Conservation (phyloP, 1,284 basidiomycete genomes). For the Sphagnurus paluster region DNA sequence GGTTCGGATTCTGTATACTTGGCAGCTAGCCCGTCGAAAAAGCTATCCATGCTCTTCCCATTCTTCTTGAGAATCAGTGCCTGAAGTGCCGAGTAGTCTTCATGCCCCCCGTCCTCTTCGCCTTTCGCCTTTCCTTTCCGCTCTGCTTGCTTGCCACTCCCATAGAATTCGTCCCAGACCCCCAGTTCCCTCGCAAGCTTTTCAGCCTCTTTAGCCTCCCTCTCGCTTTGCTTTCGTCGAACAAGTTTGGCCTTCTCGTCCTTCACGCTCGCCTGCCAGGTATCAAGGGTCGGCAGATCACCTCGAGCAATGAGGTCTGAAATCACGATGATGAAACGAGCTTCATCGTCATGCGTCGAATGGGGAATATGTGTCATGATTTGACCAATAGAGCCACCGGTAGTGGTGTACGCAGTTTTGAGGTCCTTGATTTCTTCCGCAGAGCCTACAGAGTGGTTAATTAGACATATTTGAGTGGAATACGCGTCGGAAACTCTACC, state of each 20-base stretch:
- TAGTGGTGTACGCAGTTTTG: constrained; percentile 66
- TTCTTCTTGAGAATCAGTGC: constrained; percentile 82
- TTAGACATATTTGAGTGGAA: neutral
- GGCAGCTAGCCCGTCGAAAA: constrained; percentile 77
- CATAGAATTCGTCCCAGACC: constrained; percentile 95
- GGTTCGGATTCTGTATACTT: constrained; percentile 69
- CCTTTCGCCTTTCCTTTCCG: constrained; percentile 61
- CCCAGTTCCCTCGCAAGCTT: constrained; percentile 84
- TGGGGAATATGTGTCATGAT: constrained; percentile 88
- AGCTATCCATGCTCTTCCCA: constrained; percentile 64
- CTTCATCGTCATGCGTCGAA: constrained; percentile 79
- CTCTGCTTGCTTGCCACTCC: constrained; percentile 70
- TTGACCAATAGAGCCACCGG: constrained; percentile 69
- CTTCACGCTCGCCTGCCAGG: constrained; percentile 73
- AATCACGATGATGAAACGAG: constrained; percentile 75
- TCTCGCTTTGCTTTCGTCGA: constrained; percentile 71
- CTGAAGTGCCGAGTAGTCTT: constrained; percentile 71
- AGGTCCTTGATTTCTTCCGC: constrained; percentile 81
- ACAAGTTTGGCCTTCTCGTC: constrained; percentile 78
- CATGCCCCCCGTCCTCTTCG: constrained; percentile 48
- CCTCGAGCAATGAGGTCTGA: constrained; percentile 66
- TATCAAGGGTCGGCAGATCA: constrained; percentile 54
- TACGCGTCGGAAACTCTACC: constrained; percentile 46
- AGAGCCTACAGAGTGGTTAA: constrained; percentile 57
- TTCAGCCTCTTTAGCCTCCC: constrained; percentile 87